phyloP scores from a whole-genome alignment of 495 filamentous ascomycete species.

The Daldinia vernicosa region DNA sequence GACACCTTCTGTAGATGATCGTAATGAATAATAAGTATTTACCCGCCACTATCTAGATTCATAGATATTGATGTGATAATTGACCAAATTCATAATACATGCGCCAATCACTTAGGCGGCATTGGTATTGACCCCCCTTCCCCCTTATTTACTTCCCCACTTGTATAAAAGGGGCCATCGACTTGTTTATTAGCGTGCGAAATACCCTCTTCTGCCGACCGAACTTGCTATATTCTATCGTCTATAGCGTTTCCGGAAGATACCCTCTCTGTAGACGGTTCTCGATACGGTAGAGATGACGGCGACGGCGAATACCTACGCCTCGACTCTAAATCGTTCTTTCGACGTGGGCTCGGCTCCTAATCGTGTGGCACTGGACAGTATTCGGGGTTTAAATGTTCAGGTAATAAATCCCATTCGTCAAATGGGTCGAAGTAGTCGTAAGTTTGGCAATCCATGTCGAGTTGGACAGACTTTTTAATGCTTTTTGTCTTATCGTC shows the following conservation, averaged over 20 bases:
- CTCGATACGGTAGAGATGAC: not conserved
- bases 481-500: not conserved
- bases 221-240: not conserved
- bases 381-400: not conserved
- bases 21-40: too few relatives aligned
- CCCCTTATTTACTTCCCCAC: too few relatives aligned
- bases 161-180: not conserved
- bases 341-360: not conserved
- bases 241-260: not conserved
- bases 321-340: not conserved
- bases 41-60: not conserved
- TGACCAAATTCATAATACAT: too few relatives aligned
- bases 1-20: too few relatives aligned
- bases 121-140: not conserved
- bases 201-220: not conserved
- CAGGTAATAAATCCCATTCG: not conserved
- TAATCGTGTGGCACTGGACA: not conserved
- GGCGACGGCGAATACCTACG: not conserved
- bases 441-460: not conserved
- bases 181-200: not conserved
- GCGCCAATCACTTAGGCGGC: too few relatives aligned
- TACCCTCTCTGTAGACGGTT: not conserved
- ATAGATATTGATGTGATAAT: not conserved
- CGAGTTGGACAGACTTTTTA: not conserved
- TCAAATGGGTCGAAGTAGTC: not conserved